These are phyloP conservation scores for Aspergillus saccharolyticus DNA, from an alignment of 495 filamentous ascomycete genomes.

Conservation along the genomic window DNA sequence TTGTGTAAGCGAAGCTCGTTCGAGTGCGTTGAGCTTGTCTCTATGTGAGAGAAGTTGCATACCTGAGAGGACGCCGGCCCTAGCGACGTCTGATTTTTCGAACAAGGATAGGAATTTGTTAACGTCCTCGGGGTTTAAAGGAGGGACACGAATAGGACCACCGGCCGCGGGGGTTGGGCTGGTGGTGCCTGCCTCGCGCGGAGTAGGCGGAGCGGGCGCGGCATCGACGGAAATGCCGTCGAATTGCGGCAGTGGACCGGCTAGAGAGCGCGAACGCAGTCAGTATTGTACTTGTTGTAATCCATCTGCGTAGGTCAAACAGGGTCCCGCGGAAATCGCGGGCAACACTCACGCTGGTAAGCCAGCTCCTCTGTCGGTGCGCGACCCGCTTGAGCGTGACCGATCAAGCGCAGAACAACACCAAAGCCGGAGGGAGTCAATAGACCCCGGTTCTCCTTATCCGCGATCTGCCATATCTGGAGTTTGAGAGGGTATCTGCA, in stretches of 20 bases:
- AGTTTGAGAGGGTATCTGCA: background rate
- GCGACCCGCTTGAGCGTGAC: conserved; percentile 84
- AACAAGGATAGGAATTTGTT: conserved; percentile 80
- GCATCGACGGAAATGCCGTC: conserved; percentile 58
- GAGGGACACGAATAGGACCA: conserved; percentile 79
- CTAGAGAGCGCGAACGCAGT: conserved; percentile 38
- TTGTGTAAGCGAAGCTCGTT: background rate
- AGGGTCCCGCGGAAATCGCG: background rate
- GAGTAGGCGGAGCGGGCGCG: conserved; percentile 29
- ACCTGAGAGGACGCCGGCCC: conserved; percentile 75
- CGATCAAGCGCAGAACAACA: conserved; percentile 86
- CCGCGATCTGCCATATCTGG: conserved; percentile 98
- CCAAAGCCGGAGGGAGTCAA: conserved; percentile 89
- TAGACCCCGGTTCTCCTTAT: conserved; percentile 91
- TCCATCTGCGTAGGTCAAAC: background rate
- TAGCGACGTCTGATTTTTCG: conserved; percentile 72
- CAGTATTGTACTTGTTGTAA: conserved; percentile 10
- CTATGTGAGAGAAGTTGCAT: conserved; percentile 12
- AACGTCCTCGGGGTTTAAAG: conserved; percentile 82
- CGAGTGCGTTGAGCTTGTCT: background rate
- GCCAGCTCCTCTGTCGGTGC: conserved; percentile 75
- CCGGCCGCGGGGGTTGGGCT: conserved; percentile 63
- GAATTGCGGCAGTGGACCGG: conserved; percentile 86
- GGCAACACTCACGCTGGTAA: conserved; percentile 50
- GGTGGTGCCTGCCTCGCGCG: conserved; percentile 36